Base-by-base conservation (phyloP, 176 grass and related monocot species). In the Zea mays region DNA sequence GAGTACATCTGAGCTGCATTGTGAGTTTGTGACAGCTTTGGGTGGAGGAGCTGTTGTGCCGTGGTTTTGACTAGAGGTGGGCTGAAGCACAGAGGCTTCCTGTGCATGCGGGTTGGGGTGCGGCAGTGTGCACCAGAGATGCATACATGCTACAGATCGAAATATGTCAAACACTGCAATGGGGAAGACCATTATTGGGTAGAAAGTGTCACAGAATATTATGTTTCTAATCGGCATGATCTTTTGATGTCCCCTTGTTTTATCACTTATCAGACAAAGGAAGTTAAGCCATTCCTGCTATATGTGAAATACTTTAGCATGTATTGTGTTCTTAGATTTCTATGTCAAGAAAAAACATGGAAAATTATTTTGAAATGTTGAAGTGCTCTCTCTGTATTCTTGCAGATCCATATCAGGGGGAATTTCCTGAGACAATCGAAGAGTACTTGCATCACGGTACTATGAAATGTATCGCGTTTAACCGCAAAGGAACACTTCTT, bases 401-500 rank as follows among this genome's bases (percentile, higher is more conserved):
- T 85, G 76, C 84, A 99, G 92, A 99, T 87, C 96, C 92, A 2
- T 81, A 93, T 86, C 96, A 99, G 81, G 92, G 92, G 84, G 96
- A 96, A 82, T 99, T 99, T 63, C 96, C 96, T 3, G 96, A 99
- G 83, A 76, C 91, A n/a, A 99, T 99, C 17, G 96, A 99, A 81
- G 96, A 99, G 86, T 99, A 72, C 83, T 82, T 99, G 92, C 88
- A 96, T 75, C 86, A 96, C 89, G 96, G 92, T 71, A 99, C 72
- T 89, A 99, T 99, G 96, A 99, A 99, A 90, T 99, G 96, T 54
- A 89, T 99, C n/a, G 75, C 96, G 8, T 99, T 99, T 77, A 95
- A 99, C 81, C 87, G 92, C 52, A 82, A 77, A 17, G 96, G 96
- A 82, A 93, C 96, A 65, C 92, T 99, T 74, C 92, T 99, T 88